phyloP scores from a whole-genome alignment of 1,284 basidiomycete genomes.

The Butyriboletus appendiculatus region DNA sequence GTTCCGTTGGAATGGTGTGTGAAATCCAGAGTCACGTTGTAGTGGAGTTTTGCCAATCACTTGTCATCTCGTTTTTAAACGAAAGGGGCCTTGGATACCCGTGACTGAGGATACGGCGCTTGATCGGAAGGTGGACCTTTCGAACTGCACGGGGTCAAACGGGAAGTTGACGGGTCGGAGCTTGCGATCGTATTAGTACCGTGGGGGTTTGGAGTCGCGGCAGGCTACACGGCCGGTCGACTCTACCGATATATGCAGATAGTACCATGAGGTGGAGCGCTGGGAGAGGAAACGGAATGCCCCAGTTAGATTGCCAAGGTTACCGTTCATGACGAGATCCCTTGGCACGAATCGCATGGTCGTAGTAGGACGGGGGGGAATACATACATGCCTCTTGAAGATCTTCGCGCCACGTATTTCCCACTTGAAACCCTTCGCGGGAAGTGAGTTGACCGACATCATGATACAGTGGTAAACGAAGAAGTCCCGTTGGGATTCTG shows the following conservation, averaged over 20 bases:
- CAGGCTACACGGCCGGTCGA: not conserved
- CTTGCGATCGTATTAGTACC: not conserved
- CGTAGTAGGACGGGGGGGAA: not conserved
- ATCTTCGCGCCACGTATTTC: not conserved
- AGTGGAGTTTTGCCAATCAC: too few species aligned
- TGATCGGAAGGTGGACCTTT: not conserved
- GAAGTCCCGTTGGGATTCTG: not conserved
- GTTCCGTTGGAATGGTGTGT: not conserved
- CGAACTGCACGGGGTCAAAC: not conserved
- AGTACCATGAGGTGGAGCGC: not conserved
- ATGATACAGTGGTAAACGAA: not conserved
- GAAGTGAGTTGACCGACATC: not conserved
- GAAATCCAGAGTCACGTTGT: not conserved
- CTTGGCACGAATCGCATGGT: not conserved
- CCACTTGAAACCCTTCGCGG: slow-evolving; percentile 14
- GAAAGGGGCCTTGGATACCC: not conserved
- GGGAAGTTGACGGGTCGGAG: not conserved
- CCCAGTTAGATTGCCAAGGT: not conserved
- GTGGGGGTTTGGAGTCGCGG: not conserved
- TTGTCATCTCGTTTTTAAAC: not conserved
- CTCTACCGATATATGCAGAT: not conserved
- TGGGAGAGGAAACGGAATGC: not conserved
- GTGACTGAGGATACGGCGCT: not conserved
- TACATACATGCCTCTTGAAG: not conserved
- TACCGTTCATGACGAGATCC: not conserved